These are phyloP conservation scores for Pichia occidentalis DNA, from an alignment of 805 yeast genomes.

Conservation along the genomic window DNA sequence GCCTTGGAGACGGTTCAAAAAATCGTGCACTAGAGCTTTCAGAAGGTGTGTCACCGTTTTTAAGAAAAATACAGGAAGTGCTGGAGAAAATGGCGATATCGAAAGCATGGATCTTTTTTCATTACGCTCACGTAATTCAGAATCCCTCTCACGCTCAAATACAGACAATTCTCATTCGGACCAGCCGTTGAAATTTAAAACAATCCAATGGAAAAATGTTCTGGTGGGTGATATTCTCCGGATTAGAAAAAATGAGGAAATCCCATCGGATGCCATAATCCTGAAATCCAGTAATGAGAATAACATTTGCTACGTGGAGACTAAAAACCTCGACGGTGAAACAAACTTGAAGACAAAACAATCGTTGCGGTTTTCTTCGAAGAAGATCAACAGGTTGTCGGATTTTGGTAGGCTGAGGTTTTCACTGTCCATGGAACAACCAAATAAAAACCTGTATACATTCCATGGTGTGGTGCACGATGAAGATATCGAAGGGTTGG, in stretches of 20 bases:
- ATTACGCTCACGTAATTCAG: background rate
- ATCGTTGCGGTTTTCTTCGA: slow-evolving; percentile 45
- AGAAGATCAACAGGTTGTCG: slow-evolving; percentile 44
- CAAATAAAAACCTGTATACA: slow-evolving; percentile 56
- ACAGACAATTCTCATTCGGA: slow-evolving; percentile 21
- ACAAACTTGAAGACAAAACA: slow-evolving; percentile 61
- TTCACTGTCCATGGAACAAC: slow-evolving; percentile 65
- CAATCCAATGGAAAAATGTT: slow-evolving; percentile 55
- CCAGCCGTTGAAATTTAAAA: slow-evolving; percentile 28
- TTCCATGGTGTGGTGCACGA: slow-evolving; percentile 54
- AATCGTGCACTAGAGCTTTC: slow-evolving; percentile 35
- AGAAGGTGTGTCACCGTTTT: slow-evolving; percentile 8
- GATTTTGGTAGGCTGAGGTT: slow-evolving; percentile 56
- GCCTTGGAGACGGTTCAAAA: slow-evolving; percentile 65
- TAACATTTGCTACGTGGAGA: slow-evolving; percentile 62
- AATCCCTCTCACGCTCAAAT: background rate
- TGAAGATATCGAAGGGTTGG: slow-evolving; percentile 24
- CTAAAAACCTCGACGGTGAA: slow-evolving; percentile 70
- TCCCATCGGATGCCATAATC: slow-evolving; percentile 68
- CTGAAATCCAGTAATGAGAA: slow-evolving; percentile 62
- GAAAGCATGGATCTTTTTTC: slow-evolving; percentile 9
- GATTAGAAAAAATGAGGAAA: slow-evolving; percentile 66
- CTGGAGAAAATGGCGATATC: slow-evolving; percentile 2
- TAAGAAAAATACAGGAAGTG: slow-evolving; percentile 10
- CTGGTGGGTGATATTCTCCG: slow-evolving; percentile 69